phyloP scores from a whole-genome alignment of 2,329 filamentous ascomycete species.

The Nannizziopsis arthrosporioides region DNA sequence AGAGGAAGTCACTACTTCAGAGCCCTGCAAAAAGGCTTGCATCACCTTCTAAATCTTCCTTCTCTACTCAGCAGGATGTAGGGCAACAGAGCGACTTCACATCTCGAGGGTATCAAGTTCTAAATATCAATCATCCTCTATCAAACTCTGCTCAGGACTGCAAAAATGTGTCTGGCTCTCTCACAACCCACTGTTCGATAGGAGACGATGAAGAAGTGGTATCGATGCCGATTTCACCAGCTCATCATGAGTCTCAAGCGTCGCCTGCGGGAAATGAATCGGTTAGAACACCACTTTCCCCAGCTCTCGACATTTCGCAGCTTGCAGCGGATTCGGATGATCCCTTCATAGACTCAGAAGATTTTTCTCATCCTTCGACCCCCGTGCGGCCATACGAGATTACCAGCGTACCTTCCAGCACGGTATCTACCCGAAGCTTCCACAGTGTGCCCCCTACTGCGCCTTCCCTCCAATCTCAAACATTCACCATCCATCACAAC shows the following conservation, averaged over 20 bases:
- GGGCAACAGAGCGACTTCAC: neutral
- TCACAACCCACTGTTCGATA: too few relatives aligned
- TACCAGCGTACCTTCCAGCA: slow-evolving; percentile 13
- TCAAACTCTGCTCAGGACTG: too few relatives aligned
- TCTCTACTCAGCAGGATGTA: neutral
- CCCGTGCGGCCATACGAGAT: slow-evolving; percentile 18
- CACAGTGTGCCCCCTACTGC: slow-evolving; percentile 17
- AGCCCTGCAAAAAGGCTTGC: slow-evolving; percentile 35
- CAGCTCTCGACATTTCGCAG: neutral
- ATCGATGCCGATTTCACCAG: neutral
- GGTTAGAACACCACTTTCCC: slow-evolving; percentile 1
- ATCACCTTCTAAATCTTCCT: slow-evolving; percentile 29
- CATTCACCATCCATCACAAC: slow-evolving; percentile 7
- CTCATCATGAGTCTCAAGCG: slow-evolving; percentile 5
- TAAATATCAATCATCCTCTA: neutral
- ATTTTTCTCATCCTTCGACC: slow-evolving; percentile 9
- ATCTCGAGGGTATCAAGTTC: neutral
- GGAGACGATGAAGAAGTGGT: neutral
- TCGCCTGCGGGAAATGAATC: slow-evolving; percentile 11
- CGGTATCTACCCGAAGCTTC: slow-evolving; percentile 9
- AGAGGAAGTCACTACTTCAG: slow-evolving; percentile 29
- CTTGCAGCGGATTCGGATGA: neutral
- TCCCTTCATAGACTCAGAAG: slow-evolving; percentile 15
- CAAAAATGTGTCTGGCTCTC: too few relatives aligned
- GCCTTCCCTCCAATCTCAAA: slow-evolving; percentile 17